Base-by-base conservation (phyloP, 2,329 filamentous ascomycete species). In the Alternaria novae-zelandiae region DNA sequence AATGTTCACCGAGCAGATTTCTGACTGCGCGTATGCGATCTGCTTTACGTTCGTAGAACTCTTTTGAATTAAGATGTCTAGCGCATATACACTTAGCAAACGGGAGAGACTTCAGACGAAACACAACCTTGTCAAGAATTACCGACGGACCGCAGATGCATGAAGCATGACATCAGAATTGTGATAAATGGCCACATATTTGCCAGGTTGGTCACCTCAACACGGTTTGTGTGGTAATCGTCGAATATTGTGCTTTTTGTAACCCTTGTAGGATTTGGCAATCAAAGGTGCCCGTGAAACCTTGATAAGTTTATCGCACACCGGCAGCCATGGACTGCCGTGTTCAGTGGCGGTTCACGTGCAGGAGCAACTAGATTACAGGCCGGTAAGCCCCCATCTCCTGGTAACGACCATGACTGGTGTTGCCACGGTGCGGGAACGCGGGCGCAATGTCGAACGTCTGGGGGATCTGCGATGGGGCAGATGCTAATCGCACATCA, bases 391-490 rank as follows among this genome's bases (percentile, higher is more conserved):
- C 36, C 43, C 43, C n/a, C 53, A 32, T 21, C n/a, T 45, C 21
- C 20, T 45, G 57, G 36, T 41, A 26, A 45, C 12, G 45, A 25
- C 17, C 59, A 51, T 45, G 45, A 57, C 54, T 51, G 54, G 54
- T 57, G 59, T 45, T 47, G 25, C 36, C 23, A 44, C n/a, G 46
- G n/a, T 57, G 20, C 49, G 36, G 54, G 21, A 46, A 26, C 45
- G 30, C 10, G 53, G 45, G 20, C 28, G 23, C 28, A 23, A n/a
- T 41, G 20, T 51, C 26, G 54, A 61, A 61, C 59, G 59, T 26
- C 54, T 57, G 59, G 59, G 59, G 54, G 45, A 61, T 57, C 46
- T 55, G 47, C 51, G 25, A 47, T 36, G 59, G 47, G 30, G 59
- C 25, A 44, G 30, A 58, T 47, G 36, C 41, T 53, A 61, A 57